Base-by-base conservation (phyloP, 306 rosid species). In the Quercus bicolor region DNA sequence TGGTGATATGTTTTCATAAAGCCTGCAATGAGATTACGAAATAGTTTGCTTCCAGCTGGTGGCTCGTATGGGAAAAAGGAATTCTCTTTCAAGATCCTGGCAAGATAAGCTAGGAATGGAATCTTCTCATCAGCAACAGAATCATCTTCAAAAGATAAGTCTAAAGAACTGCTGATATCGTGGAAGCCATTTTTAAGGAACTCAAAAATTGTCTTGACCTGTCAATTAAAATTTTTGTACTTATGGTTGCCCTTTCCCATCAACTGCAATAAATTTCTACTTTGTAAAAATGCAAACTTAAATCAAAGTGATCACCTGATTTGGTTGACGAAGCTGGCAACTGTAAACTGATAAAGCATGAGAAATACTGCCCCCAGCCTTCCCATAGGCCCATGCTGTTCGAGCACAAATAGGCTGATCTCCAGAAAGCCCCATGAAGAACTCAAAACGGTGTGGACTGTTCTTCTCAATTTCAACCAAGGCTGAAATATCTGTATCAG, bases 81-180 rank as follows among this genome's bases (percentile, higher is more conserved):
- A 86, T 80, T 88, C 78, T 86, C 89, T 80, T 90, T 95, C 70
- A 95, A 81, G 76, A 84, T 84, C 43, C 83, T 82, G 69, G 97
- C 90, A 80, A 95, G 96, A 83, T 93, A 90, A 77, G 96, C 96
- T 65, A 93, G 90, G 84, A 93, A 91, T 70, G 99, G 90, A 90
- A 95, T 90, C 93, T 95, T 93, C 90, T 93, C 99, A 79, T 95
- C 99, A 76, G 98, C 99, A 80, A 95, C 96, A 77, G 97, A 91
- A 81, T 95, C 99, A 37, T 95, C 98, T 82, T 86, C 90, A 83
- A 95, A 95, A 19, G 91, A 95, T 84, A 95, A 89, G 83, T 95
- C 98, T 53, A 95, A 87, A 45, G 99, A 95, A 80, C 98, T 93
- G 89, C 99, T 87, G 88, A 91, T 89, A 78, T 87, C 99, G 65